These are phyloP conservation scores for Yamagishiella unicocca DNA, from an alignment of 139 green algal species.

Conservation along the genomic window DNA sequence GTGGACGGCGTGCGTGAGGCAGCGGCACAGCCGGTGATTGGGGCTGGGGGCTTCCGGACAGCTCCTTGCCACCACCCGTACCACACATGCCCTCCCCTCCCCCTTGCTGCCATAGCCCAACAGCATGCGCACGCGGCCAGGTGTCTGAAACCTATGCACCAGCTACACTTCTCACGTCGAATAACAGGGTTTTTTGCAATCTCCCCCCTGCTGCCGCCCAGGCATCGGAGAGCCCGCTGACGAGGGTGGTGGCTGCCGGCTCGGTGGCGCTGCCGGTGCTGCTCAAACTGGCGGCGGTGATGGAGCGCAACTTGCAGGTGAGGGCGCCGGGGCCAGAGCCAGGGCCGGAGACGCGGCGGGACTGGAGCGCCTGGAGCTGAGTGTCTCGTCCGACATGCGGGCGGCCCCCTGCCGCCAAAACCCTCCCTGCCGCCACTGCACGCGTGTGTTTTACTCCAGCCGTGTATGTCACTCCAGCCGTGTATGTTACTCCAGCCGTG, in stretches of 20 bases:
- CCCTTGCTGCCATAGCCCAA: background rate
- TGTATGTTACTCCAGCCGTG: background rate
- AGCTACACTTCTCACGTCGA: too few relatives aligned
- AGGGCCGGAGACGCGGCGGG: background rate
- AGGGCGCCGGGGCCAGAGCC: background rate
- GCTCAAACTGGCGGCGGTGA: slow-evolving; percentile 87
- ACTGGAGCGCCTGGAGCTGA: background rate
- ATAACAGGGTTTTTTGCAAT: background rate
- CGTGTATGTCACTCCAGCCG: background rate
- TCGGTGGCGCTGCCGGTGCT: slow-evolving; percentile 86
- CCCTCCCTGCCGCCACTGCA: background rate
- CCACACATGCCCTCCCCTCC: background rate
- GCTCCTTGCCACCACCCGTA: background rate
- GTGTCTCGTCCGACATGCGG: background rate
- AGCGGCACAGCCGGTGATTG: background rate
- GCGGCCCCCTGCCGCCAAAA: background rate
- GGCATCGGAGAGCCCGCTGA: slow-evolving; percentile 86
- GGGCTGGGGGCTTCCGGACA: background rate
- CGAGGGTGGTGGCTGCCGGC: slow-evolving; percentile 86
- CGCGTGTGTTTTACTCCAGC: background rate
- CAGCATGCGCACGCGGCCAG: too few relatives aligned
- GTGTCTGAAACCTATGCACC: too few relatives aligned
- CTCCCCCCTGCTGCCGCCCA: slow-evolving; percentile 49
- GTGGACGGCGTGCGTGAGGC: background rate
- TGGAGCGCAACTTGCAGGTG: slow-evolving; percentile 65